These are phyloP conservation scores for Auriculariales sp. DNA, from an alignment of 768 basidiomycete species.

Conservation along the genomic window DNA sequence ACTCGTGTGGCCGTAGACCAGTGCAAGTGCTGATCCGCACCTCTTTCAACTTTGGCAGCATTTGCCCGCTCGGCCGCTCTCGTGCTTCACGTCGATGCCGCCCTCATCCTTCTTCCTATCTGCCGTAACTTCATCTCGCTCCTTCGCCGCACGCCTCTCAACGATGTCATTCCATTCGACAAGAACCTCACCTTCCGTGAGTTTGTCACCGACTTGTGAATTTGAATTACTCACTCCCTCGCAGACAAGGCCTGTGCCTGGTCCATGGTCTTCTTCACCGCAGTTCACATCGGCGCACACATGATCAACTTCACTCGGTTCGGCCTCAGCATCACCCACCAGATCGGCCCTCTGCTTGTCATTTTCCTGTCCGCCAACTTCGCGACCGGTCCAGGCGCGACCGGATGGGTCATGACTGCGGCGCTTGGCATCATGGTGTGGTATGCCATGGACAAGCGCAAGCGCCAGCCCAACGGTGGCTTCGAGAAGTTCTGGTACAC, in stretches of 20 bases:
- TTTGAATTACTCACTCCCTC: too few species aligned
- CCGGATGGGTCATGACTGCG: conserved; percentile 80
- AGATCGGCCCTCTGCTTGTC: conserved; percentile 36
- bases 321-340: conserved; percentile 37
- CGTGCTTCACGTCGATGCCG: conserved; percentile 79
- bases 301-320: conserved; percentile 73
- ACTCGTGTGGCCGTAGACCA: not conserved
- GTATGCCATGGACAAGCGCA: conserved; percentile 71
- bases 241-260: conserved; percentile 70
- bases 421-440: conserved; percentile 67
- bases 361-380: conserved; percentile 76
- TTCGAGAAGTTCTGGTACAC: conserved; percentile 89
- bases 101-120: conserved; percentile 88
- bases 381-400: conserved; percentile 63
- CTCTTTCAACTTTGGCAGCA: conserved; percentile 27
- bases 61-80: conserved; percentile 83
- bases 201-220: not conserved
- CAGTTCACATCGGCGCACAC: conserved; percentile 70
- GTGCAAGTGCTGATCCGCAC: not conserved
- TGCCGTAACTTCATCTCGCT: conserved; percentile 91
- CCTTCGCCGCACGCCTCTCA: conserved; percentile 73
- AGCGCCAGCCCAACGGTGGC: conserved; percentile 32
- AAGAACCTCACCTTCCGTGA: conserved; percentile 70
- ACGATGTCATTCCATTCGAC: conserved; percentile 82
- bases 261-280: conserved; percentile 68